A percentile compares a stretch with the other conserved stretches of the same genome.
Conservation (phyloP, 2,329 filamentous ascomycete genomes). For the Aureobasidium namibiae region DNA sequence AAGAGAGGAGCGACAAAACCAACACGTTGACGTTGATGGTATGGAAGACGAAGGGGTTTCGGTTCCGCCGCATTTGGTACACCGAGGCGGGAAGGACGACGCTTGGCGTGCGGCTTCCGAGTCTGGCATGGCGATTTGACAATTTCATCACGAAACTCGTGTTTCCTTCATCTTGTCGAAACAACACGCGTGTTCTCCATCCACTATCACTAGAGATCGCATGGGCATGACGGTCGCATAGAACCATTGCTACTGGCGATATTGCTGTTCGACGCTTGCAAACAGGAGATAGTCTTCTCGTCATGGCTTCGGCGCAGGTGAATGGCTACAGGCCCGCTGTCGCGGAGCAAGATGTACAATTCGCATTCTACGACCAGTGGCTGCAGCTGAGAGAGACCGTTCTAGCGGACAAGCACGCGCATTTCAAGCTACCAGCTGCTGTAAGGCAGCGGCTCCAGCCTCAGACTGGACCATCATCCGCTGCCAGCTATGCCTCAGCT, state of each 20-base stretch:
- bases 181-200: slow-evolving; percentile 1
- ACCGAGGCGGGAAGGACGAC: background rate
- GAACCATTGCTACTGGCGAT: background rate
- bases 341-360: slow-evolving; percentile 26
- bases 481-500: background rate
- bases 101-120: background rate
- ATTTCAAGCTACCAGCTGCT: slow-evolving; percentile 49
- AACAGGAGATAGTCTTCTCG: background rate
- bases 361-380: slow-evolving; percentile 62
- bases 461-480: background rate
- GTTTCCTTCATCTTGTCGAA: background rate
- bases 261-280: background rate
- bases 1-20: background rate
- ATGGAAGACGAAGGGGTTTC: background rate
- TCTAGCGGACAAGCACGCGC: slow-evolving; percentile 64
- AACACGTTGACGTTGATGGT: slow-evolving; percentile 6
- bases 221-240: background rate
- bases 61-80: background rate
- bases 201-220: slow-evolving; percentile 1
- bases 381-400: slow-evolving; percentile 72
- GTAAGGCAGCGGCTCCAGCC: slow-evolving; percentile 32
- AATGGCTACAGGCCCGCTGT: slow-evolving; percentile 9
- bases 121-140: background rate
- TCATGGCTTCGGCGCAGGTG: slow-evolving; percentile 4
- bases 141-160: background rate